Conservation (phyloP, 1,284 basidiomycete species). For the Stygiomarasmius scandens region DNA sequence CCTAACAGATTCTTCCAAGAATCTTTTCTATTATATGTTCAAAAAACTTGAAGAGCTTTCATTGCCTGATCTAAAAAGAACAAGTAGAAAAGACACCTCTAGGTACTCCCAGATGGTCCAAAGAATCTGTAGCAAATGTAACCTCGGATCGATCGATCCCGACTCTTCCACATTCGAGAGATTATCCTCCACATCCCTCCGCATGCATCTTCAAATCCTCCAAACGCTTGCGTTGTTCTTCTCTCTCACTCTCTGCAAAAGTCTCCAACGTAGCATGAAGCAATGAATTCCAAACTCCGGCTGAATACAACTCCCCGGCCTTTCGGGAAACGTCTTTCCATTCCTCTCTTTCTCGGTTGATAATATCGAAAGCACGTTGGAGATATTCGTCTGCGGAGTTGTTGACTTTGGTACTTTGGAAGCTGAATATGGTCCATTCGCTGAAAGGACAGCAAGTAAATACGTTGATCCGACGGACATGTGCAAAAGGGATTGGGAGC, state of each 20-base stretch:
- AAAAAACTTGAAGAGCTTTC: too few relatives aligned
- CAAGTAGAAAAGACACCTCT: not conserved
- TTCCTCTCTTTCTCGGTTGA: conserved; percentile 26
- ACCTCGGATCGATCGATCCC: not conserved
- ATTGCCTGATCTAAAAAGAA: too few relatives aligned
- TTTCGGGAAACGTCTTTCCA: conserved; percentile 26
- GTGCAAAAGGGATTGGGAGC: conserved; percentile 2
- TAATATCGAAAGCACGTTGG: conserved; percentile 21
- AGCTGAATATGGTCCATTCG: conserved; percentile 30
- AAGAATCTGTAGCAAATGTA: not conserved
- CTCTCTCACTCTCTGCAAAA: too few relatives aligned
- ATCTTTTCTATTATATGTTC: not conserved
- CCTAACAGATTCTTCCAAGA: conserved; percentile 3
- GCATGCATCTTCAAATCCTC: conserved; percentile 10
- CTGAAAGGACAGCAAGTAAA: conserved; percentile 17
- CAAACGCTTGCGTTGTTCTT: conserved; percentile 5
- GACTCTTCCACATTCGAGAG: not conserved
- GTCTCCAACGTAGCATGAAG: conserved; percentile 26
- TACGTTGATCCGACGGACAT: not conserved
- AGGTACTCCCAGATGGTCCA: too few relatives aligned
- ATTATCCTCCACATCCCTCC: conserved; percentile 7
- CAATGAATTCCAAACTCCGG: conserved; percentile 24
- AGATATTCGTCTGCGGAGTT: conserved; percentile 21
- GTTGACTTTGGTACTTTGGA: conserved; percentile 18
- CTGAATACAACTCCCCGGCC: conserved; percentile 30